Percentiles rank a stretch among this genome's conserved stretches.
phyloP scores from a whole-genome alignment of 148 eudicot genomes.

The Cornus controversa region DNA sequence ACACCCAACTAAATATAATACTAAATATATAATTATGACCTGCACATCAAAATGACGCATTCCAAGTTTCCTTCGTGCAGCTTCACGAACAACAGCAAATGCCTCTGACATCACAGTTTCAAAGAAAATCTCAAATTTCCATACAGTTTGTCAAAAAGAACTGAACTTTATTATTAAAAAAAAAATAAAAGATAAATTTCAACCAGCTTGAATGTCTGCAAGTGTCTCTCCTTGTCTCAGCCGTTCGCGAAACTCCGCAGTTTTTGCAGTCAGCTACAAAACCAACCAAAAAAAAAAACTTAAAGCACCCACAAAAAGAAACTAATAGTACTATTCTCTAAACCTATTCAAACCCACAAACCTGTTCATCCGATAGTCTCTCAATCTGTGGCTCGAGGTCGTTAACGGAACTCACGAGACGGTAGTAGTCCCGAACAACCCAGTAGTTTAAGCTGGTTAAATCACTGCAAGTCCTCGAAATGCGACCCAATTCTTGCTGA shows the following conservation, averaged over 20 bases:
- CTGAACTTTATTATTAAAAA: not conserved
- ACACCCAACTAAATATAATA: not conserved
- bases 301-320: conserved; percentile 1
- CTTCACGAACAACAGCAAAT: conserved; percentile 98
- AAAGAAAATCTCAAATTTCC: conserved; percentile 4
- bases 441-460: conserved; percentile 73
- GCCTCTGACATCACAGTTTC: conserved; percentile 58
- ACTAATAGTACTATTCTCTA: not conserved
- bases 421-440: conserved; percentile 89
- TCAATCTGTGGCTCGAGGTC: conserved; percentile 57
- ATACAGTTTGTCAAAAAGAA: conserved; percentile 4
- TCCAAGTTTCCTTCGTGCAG: conserved; percentile 93
- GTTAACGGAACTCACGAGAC: conserved; percentile 83
- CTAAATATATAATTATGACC: conserved; percentile 35
- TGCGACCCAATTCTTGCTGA: conserved; percentile 42
- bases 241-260: conserved; percentile 73
- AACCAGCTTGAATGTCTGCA: conserved; percentile 95
- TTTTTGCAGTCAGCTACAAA: conserved; percentile 73
- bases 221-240: conserved; percentile 73
- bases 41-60: conserved; percentile 99
- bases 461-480: conserved; percentile 63
- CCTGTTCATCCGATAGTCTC: conserved; percentile 83
- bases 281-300: conserved; percentile 2
- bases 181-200: not conserved
- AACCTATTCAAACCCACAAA: conserved; percentile 27